phyloP scores from a whole-genome alignment of 202 grass and related monocot genomes.

The Dendrocalamus latiflorus region DNA sequence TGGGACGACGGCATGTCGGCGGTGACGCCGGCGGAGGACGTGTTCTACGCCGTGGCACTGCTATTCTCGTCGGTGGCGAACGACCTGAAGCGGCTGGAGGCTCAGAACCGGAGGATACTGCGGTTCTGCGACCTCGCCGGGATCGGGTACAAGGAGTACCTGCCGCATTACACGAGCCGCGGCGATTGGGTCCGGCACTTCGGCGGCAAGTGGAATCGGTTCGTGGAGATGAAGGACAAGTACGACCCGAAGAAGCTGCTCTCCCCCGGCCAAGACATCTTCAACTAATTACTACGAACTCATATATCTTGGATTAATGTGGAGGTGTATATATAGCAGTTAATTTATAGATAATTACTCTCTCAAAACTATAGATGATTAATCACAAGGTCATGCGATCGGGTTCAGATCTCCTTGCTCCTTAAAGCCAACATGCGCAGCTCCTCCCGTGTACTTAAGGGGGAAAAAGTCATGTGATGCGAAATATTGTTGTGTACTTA shows the following conservation, averaged over 20 bases:
- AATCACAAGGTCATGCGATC: too few species aligned
- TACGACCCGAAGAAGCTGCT: constrained; percentile 68
- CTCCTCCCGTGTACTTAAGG: too few species aligned
- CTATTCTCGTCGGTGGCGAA: constrained; percentile 38
- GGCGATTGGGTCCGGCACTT: constrained; percentile 58
- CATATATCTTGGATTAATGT: not conserved
- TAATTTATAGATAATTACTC: too few species aligned
- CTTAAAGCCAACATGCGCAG: too few species aligned
- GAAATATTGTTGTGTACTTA: too few species aligned
- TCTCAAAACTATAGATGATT: too few species aligned
- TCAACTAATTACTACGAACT: constrained; percentile 23
- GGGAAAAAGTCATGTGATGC: too few species aligned
- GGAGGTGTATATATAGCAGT: too few species aligned
- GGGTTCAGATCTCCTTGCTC: too few species aligned
- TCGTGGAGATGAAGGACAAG: constrained; percentile 64
- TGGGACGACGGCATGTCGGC: constrained; percentile 68
- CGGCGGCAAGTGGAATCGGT: constrained; percentile 48
- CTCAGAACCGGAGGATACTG: constrained; percentile 51
- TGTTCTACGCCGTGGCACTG: constrained; percentile 58
- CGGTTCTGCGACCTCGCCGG: constrained; percentile 42
- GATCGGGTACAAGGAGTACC: constrained; percentile 60
- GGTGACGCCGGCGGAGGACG: constrained; percentile 57
- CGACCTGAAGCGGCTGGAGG: constrained; percentile 19
- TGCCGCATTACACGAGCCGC: constrained; percentile 33
- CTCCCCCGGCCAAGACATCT: constrained; percentile 73